These are phyloP conservation scores for Tulasnella calospora DNA, from an alignment of 768 basidiomycete species.

Conservation along the genomic window DNA sequence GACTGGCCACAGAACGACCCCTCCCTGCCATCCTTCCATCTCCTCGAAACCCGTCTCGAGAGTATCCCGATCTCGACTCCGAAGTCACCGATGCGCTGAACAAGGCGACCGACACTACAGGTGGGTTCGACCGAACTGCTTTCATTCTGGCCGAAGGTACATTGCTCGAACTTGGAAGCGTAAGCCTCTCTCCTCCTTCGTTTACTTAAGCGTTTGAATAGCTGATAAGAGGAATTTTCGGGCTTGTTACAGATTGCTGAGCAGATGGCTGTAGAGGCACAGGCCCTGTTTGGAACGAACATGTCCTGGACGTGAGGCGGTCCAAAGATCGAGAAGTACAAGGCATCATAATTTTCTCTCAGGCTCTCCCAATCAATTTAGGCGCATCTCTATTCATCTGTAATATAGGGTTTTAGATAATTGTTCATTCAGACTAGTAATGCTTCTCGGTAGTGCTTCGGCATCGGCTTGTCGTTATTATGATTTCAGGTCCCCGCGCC, in stretches of 20 bases:
- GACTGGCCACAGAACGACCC: background rate
- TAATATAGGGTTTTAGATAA: background rate
- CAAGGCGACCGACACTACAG: background rate
- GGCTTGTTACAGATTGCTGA: background rate
- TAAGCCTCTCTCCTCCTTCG: background rate
- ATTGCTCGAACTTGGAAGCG: constrained; percentile 5
- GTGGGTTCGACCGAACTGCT: background rate
- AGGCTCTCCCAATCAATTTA: background rate
- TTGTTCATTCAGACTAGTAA: background rate
- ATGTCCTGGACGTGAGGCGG: background rate
- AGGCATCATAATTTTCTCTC: background rate
- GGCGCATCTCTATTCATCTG: background rate
- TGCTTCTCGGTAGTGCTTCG: background rate
- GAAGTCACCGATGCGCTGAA: background rate
- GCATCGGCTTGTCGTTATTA: background rate
- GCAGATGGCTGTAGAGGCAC: constrained; percentile 14
- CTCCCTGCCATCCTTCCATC: constrained; percentile 13
- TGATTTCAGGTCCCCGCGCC: background rate
- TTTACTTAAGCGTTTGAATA: background rate
- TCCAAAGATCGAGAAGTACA: background rate
- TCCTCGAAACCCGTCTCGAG: background rate
- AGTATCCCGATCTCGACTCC: background rate
- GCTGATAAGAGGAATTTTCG: background rate
- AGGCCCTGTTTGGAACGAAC: constrained; percentile 14
- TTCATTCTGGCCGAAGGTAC: constrained; percentile 17